A percentile compares a stretch with the other conserved stretches of the same genome.
phyloP scores from a whole-genome alignment of 768 basidiomycete species.

The Polyporus arcularius region DNA sequence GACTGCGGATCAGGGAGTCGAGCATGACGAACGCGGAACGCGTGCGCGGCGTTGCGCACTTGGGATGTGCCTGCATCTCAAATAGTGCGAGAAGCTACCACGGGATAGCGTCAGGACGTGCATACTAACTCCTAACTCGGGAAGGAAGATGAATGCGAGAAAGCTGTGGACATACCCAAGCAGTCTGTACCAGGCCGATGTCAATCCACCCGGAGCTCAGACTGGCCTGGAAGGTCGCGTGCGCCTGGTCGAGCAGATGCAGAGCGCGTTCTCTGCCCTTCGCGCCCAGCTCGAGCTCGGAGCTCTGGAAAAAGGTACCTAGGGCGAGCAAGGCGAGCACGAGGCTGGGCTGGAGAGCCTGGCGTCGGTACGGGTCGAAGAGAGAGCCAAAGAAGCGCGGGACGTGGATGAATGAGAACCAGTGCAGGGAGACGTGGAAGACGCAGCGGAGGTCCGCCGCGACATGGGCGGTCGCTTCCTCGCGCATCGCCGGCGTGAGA shows the following conservation, averaged over 20 bases:
- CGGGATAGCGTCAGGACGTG: no score
- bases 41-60: conserved; percentile 51
- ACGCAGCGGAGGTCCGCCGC: conserved; percentile 61
- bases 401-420: conserved; percentile 73
- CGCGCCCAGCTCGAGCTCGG: conserved; percentile 50
- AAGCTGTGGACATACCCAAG: no score
- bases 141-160: no score
- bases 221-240: conserved; percentile 68
- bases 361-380: conserved; percentile 51
- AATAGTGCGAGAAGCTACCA: conserved; percentile 66
- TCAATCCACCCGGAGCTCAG: conserved; percentile 72
- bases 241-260: conserved; percentile 64
- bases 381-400: conserved; percentile 65
- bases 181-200: conserved; percentile 70
- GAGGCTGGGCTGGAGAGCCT: conserved; percentile 65
- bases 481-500: conserved; percentile 38
- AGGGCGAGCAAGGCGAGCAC: conserved; percentile 62
- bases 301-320: conserved; percentile 67
- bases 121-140: no score
- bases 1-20: conserved; percentile 62
- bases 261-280: conserved; percentile 58
- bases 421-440: conserved; percentile 64
- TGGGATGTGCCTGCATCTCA: conserved; percentile 69
- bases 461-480: conserved; percentile 44
- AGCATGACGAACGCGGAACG: conserved; percentile 58